phyloP scores from a whole-genome alignment of 139 green algal genomes.

The Limnomonas spitsbergensis region DNA sequence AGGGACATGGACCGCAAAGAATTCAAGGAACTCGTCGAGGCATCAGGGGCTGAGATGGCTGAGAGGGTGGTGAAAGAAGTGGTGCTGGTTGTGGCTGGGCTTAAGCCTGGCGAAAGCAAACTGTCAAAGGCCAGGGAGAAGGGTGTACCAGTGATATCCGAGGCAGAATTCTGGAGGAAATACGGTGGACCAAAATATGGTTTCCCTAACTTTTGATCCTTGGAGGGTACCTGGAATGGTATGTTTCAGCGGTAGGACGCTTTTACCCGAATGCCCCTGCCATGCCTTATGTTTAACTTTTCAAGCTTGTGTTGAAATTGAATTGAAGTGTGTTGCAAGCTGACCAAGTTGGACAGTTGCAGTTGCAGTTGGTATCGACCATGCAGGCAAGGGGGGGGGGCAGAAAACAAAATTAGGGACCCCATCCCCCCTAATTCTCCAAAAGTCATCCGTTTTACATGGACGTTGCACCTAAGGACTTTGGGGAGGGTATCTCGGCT shows the following conservation, averaged over 20 bases:
- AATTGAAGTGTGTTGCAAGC: neutral
- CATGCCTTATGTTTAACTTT: constrained; percentile 4
- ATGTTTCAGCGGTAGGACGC: no score
- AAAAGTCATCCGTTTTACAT: no score
- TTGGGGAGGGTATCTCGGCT: no score
- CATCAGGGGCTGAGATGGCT: constrained; percentile 12
- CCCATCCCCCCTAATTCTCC: no score
- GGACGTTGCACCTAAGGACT: no score
- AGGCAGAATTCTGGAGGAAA: constrained; percentile 22
- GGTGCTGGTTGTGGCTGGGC: constrained; percentile 21
- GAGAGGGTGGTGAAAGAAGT: constrained; percentile 10
- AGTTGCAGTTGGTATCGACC: no score
- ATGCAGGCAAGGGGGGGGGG: no score
- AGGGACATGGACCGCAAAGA: neutral
- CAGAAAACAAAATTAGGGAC: no score
- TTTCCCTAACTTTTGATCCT: neutral
- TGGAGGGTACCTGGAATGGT: neutral
- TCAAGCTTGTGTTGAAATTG: neutral
- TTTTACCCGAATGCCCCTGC: no score
- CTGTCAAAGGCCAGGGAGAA: neutral
- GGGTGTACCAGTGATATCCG: constrained; percentile 17
- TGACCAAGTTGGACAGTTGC: neutral
- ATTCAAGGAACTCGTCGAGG: neutral
- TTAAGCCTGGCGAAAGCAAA: constrained; percentile 25
- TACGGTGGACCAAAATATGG: neutral